Conservation (phyloP, 768 basidiomycete species). For the Hericium erinaceus region DNA sequence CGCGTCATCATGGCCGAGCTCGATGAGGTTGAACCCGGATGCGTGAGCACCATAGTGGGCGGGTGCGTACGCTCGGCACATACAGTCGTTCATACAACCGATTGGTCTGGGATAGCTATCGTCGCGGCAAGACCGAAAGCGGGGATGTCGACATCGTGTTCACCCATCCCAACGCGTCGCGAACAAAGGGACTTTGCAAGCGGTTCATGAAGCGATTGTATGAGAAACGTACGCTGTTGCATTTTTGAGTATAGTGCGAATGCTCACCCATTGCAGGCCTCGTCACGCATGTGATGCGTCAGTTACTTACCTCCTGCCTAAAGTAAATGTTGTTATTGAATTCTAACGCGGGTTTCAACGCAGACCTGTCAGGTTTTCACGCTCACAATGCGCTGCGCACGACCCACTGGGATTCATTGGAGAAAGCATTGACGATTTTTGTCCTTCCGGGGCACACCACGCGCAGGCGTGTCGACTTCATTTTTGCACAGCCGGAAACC, state of each 20-base stretch:
- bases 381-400: constrained; percentile 42
- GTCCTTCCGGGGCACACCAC: constrained; percentile 38
- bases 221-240: constrained; percentile 35
- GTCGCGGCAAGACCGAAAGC: constrained; percentile 71
- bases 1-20: constrained; percentile 58
- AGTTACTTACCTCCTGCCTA: constrained; percentile 23
- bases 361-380: constrained; percentile 57
- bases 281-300: constrained; percentile 80
- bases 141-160: constrained; percentile 90
- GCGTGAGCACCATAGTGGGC: constrained; percentile 68
- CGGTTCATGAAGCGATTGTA: constrained; percentile 46
- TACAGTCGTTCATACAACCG: not conserved
- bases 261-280: constrained; percentile 36
- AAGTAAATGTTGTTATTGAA: too few species aligned
- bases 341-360: not conserved
- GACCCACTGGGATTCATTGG: constrained; percentile 70
- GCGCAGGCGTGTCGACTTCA: constrained; percentile 74
- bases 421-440: constrained; percentile 81
- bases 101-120: constrained; percentile 42
- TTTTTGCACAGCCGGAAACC: constrained; percentile 63
- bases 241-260: not conserved
- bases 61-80: constrained; percentile 37
- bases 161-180: constrained; percentile 50
- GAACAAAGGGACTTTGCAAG: constrained; percentile 55
- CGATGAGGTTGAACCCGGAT: constrained; percentile 52